phyloP scores from a whole-genome alignment of 2,329 filamentous ascomycete species.

The Penicillium sp. region DNA sequence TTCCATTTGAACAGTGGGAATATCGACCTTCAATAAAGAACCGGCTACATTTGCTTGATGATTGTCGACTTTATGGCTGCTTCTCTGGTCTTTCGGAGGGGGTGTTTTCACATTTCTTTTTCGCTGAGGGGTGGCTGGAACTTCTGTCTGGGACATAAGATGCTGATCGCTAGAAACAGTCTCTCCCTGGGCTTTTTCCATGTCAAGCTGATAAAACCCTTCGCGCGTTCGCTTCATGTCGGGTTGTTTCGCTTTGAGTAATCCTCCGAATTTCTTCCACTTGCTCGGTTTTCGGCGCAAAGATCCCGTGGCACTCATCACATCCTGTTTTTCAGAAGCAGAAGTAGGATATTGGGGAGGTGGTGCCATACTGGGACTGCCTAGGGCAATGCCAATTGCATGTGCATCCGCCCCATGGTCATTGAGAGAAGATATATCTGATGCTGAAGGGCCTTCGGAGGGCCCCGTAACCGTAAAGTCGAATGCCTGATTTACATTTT shows the following conservation, averaged over 20 bases:
- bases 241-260: constrained; percentile 39
- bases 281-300: constrained; percentile 38
- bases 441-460: constrained; percentile 22
- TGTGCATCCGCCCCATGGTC: constrained; percentile 14
- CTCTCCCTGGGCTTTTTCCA: constrained; percentile 13
- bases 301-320: constrained; percentile 8
- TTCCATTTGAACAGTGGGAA: constrained; percentile 76
- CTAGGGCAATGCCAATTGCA: constrained; percentile 69
- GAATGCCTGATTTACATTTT: constrained; percentile 20
- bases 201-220: constrained; percentile 28
- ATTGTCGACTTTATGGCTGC: neutral
- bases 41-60: neutral
- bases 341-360: constrained; percentile 3
- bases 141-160: neutral
- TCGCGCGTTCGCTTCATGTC: constrained; percentile 19
- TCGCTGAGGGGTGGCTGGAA: neutral
- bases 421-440: constrained; percentile 3
- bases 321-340: neutral
- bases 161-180: neutral
- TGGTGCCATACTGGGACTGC: constrained; percentile 54
- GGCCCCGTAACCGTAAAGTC: constrained; percentile 30
- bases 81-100: neutral
- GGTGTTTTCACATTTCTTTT: neutral
- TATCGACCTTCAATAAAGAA: constrained; percentile 66
- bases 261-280: constrained; percentile 45